These are phyloP conservation scores for Shiraia sp. DNA, from an alignment of 2,329 filamentous ascomycete genomes.

Conservation along the genomic window DNA sequence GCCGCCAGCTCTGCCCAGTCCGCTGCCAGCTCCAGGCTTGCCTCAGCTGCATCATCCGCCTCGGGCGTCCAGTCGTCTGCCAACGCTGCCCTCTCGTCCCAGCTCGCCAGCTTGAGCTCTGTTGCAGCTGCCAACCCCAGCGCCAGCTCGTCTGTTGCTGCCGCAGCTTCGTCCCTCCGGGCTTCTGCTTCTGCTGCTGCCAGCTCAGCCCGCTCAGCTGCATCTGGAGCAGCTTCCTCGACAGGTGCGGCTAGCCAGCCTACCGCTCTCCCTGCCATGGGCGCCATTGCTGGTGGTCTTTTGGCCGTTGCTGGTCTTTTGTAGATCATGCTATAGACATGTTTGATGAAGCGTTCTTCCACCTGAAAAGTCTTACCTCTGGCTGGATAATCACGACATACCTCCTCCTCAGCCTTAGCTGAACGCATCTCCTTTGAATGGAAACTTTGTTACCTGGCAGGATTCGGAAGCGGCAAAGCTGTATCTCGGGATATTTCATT, in stretches of 20 bases:
- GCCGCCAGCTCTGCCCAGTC: slow-evolving; percentile 6
- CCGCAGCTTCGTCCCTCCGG: slow-evolving; percentile 2
- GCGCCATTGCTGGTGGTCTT: slow-evolving; percentile 36
- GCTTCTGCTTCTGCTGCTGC: slow-evolving; percentile 11
- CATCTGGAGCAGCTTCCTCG: slow-evolving; percentile 9
- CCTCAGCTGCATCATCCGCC: slow-evolving; percentile 9
- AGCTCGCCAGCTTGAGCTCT: slow-evolving; percentile 16
- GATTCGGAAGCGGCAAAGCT: too few species aligned
- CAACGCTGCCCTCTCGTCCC: slow-evolving; percentile 15
- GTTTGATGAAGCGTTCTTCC: slow-evolving; percentile 1
- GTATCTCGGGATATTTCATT: too few species aligned
- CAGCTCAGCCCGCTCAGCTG: slow-evolving; percentile 17
- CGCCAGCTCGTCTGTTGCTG: not conserved
- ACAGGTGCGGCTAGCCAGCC: slow-evolving; percentile 23
- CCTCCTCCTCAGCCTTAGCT: not conserved
- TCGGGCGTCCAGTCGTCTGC: slow-evolving; percentile 18
- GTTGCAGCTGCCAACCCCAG: slow-evolving; percentile 11
- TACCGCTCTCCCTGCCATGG: slow-evolving; percentile 35
- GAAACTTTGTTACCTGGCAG: too few species aligned
- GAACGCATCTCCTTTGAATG: too few species aligned
- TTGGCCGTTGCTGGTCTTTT: slow-evolving; percentile 38
- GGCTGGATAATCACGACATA: too few species aligned
- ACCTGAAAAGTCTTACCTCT: slow-evolving; percentile 6
- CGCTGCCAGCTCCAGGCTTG: slow-evolving; percentile 10
- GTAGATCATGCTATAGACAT: slow-evolving; percentile 18